Evolutionary conservation across 805 yeast species (phyloP), one percentile per base, ranked within the genome.

Genomic region (Yamadazyma takamatsuzukensis): DNA sequence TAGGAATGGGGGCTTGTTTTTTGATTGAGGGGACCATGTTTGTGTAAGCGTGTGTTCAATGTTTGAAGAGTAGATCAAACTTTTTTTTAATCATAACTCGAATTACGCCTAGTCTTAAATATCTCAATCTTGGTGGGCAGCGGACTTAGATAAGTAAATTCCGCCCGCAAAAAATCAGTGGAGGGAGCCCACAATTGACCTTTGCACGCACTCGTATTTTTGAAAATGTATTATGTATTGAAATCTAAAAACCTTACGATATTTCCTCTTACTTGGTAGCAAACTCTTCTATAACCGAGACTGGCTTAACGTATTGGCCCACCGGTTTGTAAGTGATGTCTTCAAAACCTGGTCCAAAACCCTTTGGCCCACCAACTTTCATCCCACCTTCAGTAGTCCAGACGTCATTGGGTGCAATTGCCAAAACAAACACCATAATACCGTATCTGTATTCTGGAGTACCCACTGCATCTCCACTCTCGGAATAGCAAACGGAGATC

Each of bases 401-500:
- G 36, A 51, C 44, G 34, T 48, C 41, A 33, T 53, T 46, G 25
- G 70, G 69, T 4, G 70, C 57, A 34, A 64, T 51, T 3, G 49
- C 70, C 14, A 69, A 39, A 2, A 69, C 74, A 49, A 62, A 63
- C 11, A 68, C 73, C 23, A 61, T 33, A 30, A 69, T 36, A 4
- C 74, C 74, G 41, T 68, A 68, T 25, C 72, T 44, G 42, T 67
- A 69, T 22, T 69, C 74, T n/a, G 65, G 70, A 2, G 72, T 68
- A 6, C 74, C 74, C 8, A 68, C 61, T 10, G 72, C 72, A 35
- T 64, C 72, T 22, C 73, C 73, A 19, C 60, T 50, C 24, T 64
- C 68, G 6, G 58, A 47, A 43, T 68, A 70, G 30, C 59, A 43
- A 6, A 69, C 69, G 2, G 71, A 42, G 38, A 69, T 66, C 32